Evolutionary conservation across 2,329 filamentous ascomycete species (phyloP), one percentile per base, ranked within the genome.

Genomic region (Xylaria sp.): DNA sequence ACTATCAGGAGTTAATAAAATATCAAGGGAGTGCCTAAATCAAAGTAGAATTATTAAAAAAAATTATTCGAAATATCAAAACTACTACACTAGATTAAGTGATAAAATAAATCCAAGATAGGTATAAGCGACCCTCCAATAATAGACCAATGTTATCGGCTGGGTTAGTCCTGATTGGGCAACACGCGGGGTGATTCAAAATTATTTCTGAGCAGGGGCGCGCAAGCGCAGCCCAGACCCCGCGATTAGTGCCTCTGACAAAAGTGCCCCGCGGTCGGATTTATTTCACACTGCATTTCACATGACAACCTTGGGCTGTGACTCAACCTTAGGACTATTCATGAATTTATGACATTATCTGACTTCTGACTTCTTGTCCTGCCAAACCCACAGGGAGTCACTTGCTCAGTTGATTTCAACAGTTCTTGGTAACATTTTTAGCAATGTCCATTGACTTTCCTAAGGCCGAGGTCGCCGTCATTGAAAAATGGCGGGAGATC

Each of bases 371-470:
- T 51, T 44, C 65, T 48, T 8, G 50, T 25, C 37, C 57, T 61
- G 58, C 25, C 51, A 47, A 23, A 60, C 18, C 29, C 12, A 51
- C 21, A 21, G 23, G 18, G 48, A 48, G 58, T 32, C 18, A 42
- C 47, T 55, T 64, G n/a, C 29, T 44, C 42, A 9, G 13, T 66
- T 61, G 10, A 55, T 53, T n/a, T 42, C 42, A 40, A 42, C 54
- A 53, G 32, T 29, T 9, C 60, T 53, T 37, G 6, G 64, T 58
- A 32, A 54, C 42, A 57, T 37, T 21, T 27, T 54, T 66, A 75
- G 80, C 78, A 76, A 93, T 94, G 92, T 93, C 92, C 78, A 95
- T 98, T 84, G 89, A 95, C 83, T 98, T 98, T 81, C 92, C 95
- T 66, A 92, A 92, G 81, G 93, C 96, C 82, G 95, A 98, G 86